These are phyloP conservation scores for Plasmodium vinckei DNA, from an alignment of 169 alveolate genomes.

Conservation along the genomic window DNA sequence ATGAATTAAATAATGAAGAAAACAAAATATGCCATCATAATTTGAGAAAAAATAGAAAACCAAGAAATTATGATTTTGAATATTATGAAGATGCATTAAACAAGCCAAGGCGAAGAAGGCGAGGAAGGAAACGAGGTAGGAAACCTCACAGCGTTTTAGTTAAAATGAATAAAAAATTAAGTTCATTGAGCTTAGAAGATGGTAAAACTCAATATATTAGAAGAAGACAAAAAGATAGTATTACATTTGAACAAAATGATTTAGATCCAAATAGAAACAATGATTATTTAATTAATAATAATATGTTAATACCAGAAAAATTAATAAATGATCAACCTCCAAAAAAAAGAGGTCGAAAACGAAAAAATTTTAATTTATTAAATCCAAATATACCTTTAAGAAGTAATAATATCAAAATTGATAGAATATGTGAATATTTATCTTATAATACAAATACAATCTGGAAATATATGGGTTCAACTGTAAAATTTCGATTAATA, in stretches of 20 bases:
- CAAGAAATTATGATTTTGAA: conserved; percentile 64
- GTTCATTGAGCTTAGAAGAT: background rate
- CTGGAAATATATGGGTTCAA: conserved; percentile 74
- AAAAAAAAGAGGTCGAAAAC: conserved; percentile 16
- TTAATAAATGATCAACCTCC: background rate
- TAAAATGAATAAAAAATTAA: conserved; percentile 10
- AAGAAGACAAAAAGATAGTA: conserved; percentile 16
- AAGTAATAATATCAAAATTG: conserved; percentile 52
- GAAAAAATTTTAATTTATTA: conserved; percentile 33
- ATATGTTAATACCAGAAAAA: conserved; percentile 2
- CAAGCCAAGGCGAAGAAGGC: conserved; percentile 13
- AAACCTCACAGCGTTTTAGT: conserved; percentile 10
- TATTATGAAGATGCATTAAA: conserved; percentile 46
- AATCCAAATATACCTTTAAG: conserved; percentile 48
- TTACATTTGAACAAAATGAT: background rate
- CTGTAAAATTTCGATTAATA: conserved; percentile 46
- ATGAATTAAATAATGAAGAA: conserved; percentile 53
- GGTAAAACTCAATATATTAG: conserved; percentile 8
- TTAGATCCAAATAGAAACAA: background rate
- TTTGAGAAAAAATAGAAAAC: conserved; percentile 72
- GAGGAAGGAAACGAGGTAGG: conserved; percentile 54
- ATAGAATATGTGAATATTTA: conserved; percentile 67
- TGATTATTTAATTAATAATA: background rate
- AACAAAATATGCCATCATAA: conserved; percentile 45
- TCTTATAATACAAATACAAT: conserved; percentile 38